Percentiles rank a stretch among this genome's conserved stretches.
Evolutionary conservation across 495 filamentous ascomycete genomes (phyloP).

Genomic region (Staphylotrichum tortipilum): DNA sequence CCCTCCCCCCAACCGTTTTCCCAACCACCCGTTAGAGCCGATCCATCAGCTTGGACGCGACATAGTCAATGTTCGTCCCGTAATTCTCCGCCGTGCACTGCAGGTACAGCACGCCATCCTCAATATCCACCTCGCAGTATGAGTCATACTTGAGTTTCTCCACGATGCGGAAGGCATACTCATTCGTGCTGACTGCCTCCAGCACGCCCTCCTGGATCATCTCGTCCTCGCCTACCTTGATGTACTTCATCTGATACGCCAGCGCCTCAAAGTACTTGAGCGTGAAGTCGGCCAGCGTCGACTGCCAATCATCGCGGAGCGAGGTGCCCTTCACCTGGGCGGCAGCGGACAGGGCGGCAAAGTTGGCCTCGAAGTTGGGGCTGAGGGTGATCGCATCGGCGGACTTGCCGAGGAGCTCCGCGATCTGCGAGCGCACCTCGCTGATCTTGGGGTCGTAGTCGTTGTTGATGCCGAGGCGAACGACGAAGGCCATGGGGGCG

Average conservation of each 20-base stretch:
- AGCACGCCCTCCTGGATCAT: conserved; percentile 38
- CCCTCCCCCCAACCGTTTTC: too few relatives aligned
- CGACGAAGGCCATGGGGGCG: conserved; percentile 26
- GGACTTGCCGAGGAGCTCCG: conserved; percentile 29
- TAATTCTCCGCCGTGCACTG: conserved; percentile 22
- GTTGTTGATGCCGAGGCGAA: conserved; percentile 34
- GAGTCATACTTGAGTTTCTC: conserved; percentile 34
- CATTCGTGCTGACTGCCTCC: conserved; percentile 32
- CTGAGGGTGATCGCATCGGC: conserved; percentile 31
- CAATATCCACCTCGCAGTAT: conserved; percentile 36
- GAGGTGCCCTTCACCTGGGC: conserved; percentile 14
- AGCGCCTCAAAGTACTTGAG: conserved; percentile 35
- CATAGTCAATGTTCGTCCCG: conserved; percentile 17
- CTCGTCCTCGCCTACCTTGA: conserved; percentile 41
- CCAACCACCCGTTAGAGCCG: conserved; percentile 18
- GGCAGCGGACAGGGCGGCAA: conserved; percentile 36
- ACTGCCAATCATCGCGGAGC: conserved; percentile 36
- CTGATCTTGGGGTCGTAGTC: conserved; percentile 36
- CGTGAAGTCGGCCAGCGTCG: conserved; percentile 27
- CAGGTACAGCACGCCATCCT: conserved; percentile 36
- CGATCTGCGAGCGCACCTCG: conserved; percentile 28
- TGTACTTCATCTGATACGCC: conserved; percentile 27
- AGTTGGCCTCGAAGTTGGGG: conserved; percentile 40
- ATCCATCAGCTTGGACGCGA: conserved; percentile 22
- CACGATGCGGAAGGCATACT: conserved; percentile 37